Evolutionary conservation across 257 asterid genomes (phyloP), one percentile per base, ranked within the genome.

Genomic region (Solanum habrochaites): DNA sequence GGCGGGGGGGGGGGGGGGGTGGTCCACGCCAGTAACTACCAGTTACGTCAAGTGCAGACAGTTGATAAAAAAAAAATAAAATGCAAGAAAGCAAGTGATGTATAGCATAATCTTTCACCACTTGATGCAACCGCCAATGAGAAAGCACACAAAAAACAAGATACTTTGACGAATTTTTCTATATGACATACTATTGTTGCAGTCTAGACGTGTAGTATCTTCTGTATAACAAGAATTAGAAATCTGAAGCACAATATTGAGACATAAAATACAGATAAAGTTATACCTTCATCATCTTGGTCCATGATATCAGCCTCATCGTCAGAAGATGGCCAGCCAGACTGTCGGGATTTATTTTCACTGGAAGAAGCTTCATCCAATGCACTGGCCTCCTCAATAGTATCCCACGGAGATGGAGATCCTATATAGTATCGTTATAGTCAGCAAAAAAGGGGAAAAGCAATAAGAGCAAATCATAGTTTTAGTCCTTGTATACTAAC

Each of bases 271-370:
- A 85, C 69, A 23, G 7, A 45, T 58, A 23, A 71, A 29, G 23
- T 27, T 45, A 56, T 31, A 96, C 98, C 98, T 91, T 91, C 96
- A 77, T 85, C 87, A 23, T 85, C 87, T 88, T 93, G 91, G 43
- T 95, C 96, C 97, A 93, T 94, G 43, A 92, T 90, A 90, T 95
- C 99, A n/a, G 87, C 87, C 84, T 96, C 99, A 66, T 96, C 97
- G 42, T 96, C 98, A 69, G 98, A 95, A 58, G 97, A 90, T 69
- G 97, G 92, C 98, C 99, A 96, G 85, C 97, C 98, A 32, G 96
- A 88, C 88, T 86, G 89, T 21, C 90, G 92, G 25, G 90, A 89
- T 88, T 90, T 88, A 85, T 90, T 91, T 89, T 89, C 92, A 91
- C 96, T 95, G 74, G 98, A 95, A 89, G 99, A 93, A 90, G 95